Percentiles rank a stretch among this genome's conserved stretches.
Conservation (phyloP, 371 early-diverging fungal species). For the Smittium culicis region DNA sequence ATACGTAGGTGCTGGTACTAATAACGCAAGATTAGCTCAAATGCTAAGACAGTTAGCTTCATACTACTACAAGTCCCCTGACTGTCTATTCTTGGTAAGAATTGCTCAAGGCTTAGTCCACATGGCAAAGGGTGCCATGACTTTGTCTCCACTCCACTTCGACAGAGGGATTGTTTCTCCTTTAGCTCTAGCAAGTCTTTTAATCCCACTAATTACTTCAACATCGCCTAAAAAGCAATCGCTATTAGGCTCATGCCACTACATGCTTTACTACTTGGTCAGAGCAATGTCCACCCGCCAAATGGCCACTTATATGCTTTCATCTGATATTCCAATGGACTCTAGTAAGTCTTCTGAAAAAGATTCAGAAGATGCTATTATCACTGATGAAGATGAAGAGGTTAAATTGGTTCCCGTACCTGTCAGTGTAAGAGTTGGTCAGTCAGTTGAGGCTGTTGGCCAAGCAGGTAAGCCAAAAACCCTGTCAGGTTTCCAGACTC, state of each 20-base stretch:
- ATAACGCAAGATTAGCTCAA: conserved; percentile 95
- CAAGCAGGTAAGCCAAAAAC: conserved; percentile 98
- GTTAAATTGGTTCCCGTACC: conserved; percentile 33
- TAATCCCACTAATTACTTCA: conserved; percentile 77
- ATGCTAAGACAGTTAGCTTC: conserved; percentile 91
- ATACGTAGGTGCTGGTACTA: conserved; percentile 97
- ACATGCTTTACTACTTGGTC: conserved; percentile 82
- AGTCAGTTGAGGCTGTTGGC: conserved; percentile 97
- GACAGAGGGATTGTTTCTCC: conserved; percentile 84
- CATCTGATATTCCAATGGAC: conserved; percentile 14
- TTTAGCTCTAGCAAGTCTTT: conserved; percentile 75
- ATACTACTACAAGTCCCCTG: conserved; percentile 93
- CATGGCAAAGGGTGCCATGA: conserved; percentile 96
- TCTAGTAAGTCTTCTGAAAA: not conserved
- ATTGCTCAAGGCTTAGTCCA: conserved; percentile 96
- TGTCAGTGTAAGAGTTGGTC: conserved; percentile 92
- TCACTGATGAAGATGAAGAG: not conserved
- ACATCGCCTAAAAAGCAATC: conserved; percentile 61
- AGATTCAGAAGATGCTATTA: not conserved
- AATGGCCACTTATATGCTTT: conserved; percentile 84
- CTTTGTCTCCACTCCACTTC: conserved; percentile 85
- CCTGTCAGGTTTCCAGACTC: conserved; percentile 97
- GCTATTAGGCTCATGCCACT: conserved; percentile 73
- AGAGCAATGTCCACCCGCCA: conserved; percentile 95
- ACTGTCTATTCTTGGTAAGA: conserved; percentile 82